A percentile compares a stretch with the other conserved stretches of the same genome.
Evolutionary conservation across 2,329 filamentous ascomycete species (phyloP).

Genomic region (Penicillium capsulatum): DNA sequence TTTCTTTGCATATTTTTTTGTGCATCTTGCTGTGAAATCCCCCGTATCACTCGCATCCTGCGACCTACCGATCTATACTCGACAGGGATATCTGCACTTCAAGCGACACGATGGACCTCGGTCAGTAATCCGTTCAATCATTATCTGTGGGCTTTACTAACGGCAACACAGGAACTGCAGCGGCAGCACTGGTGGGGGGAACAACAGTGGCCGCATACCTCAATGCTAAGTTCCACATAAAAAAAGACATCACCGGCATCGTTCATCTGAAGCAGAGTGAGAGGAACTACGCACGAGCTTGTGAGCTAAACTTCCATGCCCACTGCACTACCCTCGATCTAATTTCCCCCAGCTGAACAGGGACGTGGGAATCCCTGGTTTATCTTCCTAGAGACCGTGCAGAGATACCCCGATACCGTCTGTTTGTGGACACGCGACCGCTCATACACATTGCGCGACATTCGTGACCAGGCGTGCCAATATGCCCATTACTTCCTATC

Average conservation of each 20-base stretch:
- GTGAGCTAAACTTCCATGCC: slow-evolving; percentile 31
- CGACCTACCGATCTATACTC: neutral
- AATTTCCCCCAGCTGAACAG: slow-evolving; percentile 41
- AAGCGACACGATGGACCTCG: slow-evolving; percentile 11
- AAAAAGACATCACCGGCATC: slow-evolving; percentile 56
- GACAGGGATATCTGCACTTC: neutral
- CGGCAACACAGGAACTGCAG: slow-evolving; percentile 18
- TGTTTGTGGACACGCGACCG: slow-evolving; percentile 65
- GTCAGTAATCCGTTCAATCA: neutral
- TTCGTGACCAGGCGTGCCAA: slow-evolving; percentile 54
- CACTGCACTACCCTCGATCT: neutral
- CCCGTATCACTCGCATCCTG: neutral
- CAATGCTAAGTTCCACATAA: slow-evolving; percentile 65
- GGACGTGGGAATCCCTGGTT: slow-evolving; percentile 62
- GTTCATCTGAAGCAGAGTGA: slow-evolving; percentile 40
- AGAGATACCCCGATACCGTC: slow-evolving; percentile 50
- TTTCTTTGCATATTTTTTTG: too few relatives aligned
- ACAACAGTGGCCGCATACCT: slow-evolving; percentile 32
- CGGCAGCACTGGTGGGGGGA: slow-evolving; percentile 26
- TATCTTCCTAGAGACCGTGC: slow-evolving; percentile 56
- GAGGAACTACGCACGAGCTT: slow-evolving; percentile 47
- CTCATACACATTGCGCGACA: slow-evolving; percentile 56
- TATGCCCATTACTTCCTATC: slow-evolving; percentile 60
- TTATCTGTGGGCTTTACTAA: neutral
- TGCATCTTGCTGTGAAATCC: too few relatives aligned